Base-by-base conservation (phyloP, 352 stramenopile genomes). In the Globisporangium polare region DNA sequence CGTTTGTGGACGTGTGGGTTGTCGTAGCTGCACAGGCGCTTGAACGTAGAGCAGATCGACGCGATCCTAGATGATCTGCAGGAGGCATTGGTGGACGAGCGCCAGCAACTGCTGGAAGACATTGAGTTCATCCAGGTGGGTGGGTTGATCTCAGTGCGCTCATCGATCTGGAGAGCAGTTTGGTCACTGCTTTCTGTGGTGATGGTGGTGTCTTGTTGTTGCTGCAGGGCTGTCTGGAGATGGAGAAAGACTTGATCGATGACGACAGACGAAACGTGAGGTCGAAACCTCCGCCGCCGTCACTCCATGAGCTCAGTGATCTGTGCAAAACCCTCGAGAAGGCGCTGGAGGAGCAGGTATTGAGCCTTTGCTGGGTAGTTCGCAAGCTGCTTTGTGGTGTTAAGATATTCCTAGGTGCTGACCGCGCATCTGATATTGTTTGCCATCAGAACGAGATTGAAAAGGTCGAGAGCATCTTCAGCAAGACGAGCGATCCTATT, bases 91-190 rank as follows among this genome's bases (percentile, higher is more conserved):
- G 29, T 69, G 12, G 77, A 91, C 3, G 84, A 94, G 41, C 74
- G 72, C 0, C 67, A 78, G 39, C 70, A 88, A 53, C 53, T 94
- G 2, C 72, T 94, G 7, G 84, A 92, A 65, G 84, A 94, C 56
- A 90, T 94, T 18, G 84, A 94, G 26, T 94, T 94, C 60, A 87
- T 92, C 12, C 84, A 94, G 74, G 84, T 90, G 35, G 29, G 58
- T 47, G 35, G 29, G 58, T 47, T 29, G 18, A 33, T 18, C 6
- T 20, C 15, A 0, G 18, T 46, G 41, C 6, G 13, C 37, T 43
- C 37, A 41, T 59, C 27, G 17, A 20, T 46, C 18, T 22, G 5
- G 6, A 10, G 10, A 3, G 6, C 18, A 46, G 41, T 20, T 22
- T 43, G 5, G 13, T 33, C 15, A 31, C 27, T n/a, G 37, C 22